Conservation (phyloP, 73 alveolate species). For the Uronychia setigera region DNA sequence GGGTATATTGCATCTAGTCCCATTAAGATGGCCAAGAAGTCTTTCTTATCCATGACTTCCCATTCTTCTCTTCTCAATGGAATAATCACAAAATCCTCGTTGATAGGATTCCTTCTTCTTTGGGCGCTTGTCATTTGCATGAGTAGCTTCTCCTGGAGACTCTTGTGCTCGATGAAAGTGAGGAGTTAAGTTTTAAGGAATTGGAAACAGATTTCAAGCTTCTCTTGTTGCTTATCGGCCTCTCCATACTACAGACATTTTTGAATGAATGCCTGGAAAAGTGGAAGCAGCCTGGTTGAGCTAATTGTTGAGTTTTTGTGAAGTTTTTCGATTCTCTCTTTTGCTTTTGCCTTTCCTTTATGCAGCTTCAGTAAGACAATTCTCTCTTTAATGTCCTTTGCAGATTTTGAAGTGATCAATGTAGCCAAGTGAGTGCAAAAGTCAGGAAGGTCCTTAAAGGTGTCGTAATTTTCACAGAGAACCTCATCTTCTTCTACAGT, state of each 20-base stretch:
- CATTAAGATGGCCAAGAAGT: conserved; percentile 21
- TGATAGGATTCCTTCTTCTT: neutral
- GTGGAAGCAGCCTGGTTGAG: neutral
- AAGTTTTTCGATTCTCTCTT: neutral
- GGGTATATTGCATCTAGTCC: conserved; percentile 26
- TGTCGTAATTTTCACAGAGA: conserved; percentile 68
- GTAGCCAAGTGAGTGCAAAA: conserved; percentile 57
- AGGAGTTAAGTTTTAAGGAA: conserved; percentile 6
- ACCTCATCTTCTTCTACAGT: conserved; percentile 71
- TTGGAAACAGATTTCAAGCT: conserved; percentile 6
- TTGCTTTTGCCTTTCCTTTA: conserved; percentile 63
- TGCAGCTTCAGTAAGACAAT: conserved; percentile 57
- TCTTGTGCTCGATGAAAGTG: conserved; percentile 14
- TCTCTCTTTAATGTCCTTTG: conserved; percentile 67
- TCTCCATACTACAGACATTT: conserved; percentile 11
- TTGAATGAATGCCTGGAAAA: conserved; percentile 12
- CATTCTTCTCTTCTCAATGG: conserved; percentile 28
- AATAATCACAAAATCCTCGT: conserved; percentile 30
- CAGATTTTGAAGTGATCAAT: conserved; percentile 62
- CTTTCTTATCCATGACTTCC: conserved; percentile 25
- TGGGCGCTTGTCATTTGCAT: conserved; percentile 20
- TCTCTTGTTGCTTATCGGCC: neutral
- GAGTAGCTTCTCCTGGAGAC: conserved; percentile 23
- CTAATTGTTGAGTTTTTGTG: conserved; percentile 8
- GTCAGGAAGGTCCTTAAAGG: conserved; percentile 56